Base-by-base conservation (phyloP, 2,329 filamentous ascomycete species). In the Calonectria hawksworthii region DNA sequence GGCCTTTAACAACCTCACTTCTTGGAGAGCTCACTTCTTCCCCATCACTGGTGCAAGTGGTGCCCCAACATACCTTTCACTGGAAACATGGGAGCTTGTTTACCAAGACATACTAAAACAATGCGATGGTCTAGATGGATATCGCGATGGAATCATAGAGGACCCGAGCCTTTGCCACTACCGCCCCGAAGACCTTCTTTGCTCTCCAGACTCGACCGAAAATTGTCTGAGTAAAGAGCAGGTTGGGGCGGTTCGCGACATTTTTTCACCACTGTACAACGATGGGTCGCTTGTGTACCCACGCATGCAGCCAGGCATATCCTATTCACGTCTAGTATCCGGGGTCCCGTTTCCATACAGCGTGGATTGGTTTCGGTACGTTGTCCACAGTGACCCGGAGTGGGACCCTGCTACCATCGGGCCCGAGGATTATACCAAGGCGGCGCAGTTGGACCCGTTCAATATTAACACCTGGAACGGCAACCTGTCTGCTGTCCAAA, bases 71-170 rank as follows among this genome's bases (percentile, higher is more conserved):
- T 83, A 14, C 67, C 78, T 2, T 76, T 87, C 74, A 1, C 4
- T 13, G 16, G 74, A 59, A 1, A 63, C 50, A 30, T 90, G 90
- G 83, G 77, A 84, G 0, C 78, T 85, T 2, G 85, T 92, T 21
- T 85, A 78, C 11, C 52, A 82, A 6, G 86, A 88, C 69, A 84
- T 90, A 2, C 68, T 87, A 23, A 82, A 82, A 47, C 89, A 91
- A 78, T 91, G 89, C 75, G 89, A 91, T 77, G 80, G 73, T 0
- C 81, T 86, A 51, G 89, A 90, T 77, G 89, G 89, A 3, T 80
- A 89, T 6, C 74, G 82, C 4, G 89, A 91, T 75, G 85, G 84
- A 30, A 89, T 91, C 74, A 83, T 91, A 65, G 87, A 86, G 64
- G 82, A 86, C 38, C 88, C 89, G 0, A 80, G 82, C 18, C 80